Percentiles rank a stretch among this genome's conserved stretches.
Evolutionary conservation across 2,329 filamentous ascomycete genomes (phyloP).

Genomic region (Hypoxylon sp.): DNA sequence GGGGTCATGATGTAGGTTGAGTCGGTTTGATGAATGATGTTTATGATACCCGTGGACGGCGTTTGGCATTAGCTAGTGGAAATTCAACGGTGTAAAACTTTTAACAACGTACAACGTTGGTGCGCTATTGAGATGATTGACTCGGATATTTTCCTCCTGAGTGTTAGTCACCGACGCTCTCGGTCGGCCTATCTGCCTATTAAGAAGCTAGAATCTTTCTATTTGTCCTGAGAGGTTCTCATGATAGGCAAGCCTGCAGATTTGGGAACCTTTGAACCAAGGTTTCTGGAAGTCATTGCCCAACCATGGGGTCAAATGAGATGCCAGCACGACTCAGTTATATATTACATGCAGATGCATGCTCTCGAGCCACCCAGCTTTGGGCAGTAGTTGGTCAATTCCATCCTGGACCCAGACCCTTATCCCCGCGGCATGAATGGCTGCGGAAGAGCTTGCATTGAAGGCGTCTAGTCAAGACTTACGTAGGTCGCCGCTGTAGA

Average conservation of each 20-base stretch:
- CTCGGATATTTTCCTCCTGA: constrained; percentile 11
- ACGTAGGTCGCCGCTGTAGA: constrained; percentile 7
- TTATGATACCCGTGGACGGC: constrained; percentile 28
- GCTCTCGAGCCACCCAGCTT: constrained; percentile 10
- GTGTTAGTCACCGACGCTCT: constrained; percentile 1
- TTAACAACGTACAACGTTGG: background rate
- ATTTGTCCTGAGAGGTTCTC: constrained; percentile 19
- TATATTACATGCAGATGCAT: constrained; percentile 34
- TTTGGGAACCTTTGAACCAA: constrained; percentile 11
- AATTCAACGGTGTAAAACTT: constrained; percentile 20
- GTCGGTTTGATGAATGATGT: background rate
- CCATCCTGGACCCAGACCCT: constrained; percentile 16
- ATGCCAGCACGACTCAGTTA: constrained; percentile 32
- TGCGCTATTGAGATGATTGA: constrained; percentile 9
- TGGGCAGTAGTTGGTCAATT: constrained; percentile 36
- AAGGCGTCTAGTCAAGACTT: constrained; percentile 8
- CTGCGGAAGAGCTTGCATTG: constrained; percentile 24
- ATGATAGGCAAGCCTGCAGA: constrained; percentile 8
- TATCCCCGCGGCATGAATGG: constrained; percentile 31
- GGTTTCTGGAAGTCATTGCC: constrained; percentile 1
- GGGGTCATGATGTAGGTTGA: constrained; percentile 17
- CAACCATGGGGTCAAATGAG: constrained; percentile 17
- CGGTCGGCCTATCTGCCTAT: constrained; percentile 15
- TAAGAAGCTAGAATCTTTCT: constrained; percentile 4
- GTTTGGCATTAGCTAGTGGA: constrained; percentile 15